Base-by-base conservation (phyloP, 306 rosid genomes). In the Cicer cuneatum region DNA sequence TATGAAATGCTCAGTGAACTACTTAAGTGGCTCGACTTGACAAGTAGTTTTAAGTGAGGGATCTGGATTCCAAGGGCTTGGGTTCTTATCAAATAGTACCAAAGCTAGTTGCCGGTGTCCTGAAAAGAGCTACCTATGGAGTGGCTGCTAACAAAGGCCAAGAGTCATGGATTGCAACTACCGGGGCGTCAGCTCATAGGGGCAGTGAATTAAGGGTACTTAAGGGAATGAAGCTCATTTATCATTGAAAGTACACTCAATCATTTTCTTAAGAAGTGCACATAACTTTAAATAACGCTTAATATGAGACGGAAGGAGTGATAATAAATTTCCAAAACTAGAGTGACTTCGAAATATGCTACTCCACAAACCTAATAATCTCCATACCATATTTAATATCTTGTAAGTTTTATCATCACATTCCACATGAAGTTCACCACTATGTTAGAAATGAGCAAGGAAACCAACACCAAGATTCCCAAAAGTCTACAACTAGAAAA, bases 371-470 rank as follows among this genome's bases (percentile, higher is more conserved):
- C 53, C 64, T 2, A 39, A 40, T 38, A 76, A 57, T 67, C 41
- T 54, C 3, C 38, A 57, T 45, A 57, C 19, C 75, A 58, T 59
- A 12, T 68, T 68, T 53, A 37, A 75, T 51, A 49, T 74, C 51
- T 19, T 49, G 35, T 35, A 29, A 29, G 33, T 67, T 39, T 19
- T 77, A n/a, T 14, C 59, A 69, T 38, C 37, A 38, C 3, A 10
- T 53, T 14, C 47, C 67, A 38, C 66, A 53, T 42, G 42, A 52
- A 42, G 3, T 56, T 65, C 74, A 66, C 47, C 5, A 62, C 15
- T 47, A 64, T 21, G 51, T 16, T 75, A 6, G 39, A 70, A 56
- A 71, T 64, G 41, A 66, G 58, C 66, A 64, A 6, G 72, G 33
- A 65, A 19, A 57, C 59, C 11, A 47, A 38, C 62, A 65, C 14